Evolutionary conservation across 805 yeast species (phyloP).

Genomic region (Saccharomycopsis sp.): DNA sequence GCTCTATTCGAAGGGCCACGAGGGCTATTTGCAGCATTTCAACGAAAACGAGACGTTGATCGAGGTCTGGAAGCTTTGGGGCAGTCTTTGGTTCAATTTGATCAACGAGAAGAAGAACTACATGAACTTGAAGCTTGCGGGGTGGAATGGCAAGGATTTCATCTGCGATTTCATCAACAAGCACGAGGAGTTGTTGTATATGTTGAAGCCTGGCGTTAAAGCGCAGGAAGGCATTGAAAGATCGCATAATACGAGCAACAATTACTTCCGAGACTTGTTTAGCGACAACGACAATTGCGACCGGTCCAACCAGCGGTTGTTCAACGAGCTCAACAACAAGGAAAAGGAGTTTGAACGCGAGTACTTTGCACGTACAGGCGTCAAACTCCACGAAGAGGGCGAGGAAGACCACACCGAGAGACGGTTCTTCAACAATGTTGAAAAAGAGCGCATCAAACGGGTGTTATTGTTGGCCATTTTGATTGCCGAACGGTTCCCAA

Average conservation of each 20-base stretch:
- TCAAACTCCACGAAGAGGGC: not conserved
- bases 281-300: conserved; percentile 21
- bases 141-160: conserved; percentile 23
- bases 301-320: conserved; percentile 17
- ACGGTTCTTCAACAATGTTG: conserved; percentile 29
- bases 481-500: conserved; percentile 41
- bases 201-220: conserved; percentile 17
- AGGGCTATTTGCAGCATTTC: conserved; percentile 42
- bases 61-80: conserved; percentile 85
- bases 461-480: conserved; percentile 44
- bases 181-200: conserved; percentile 19
- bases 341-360: conserved; percentile 14
- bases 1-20: conserved; percentile 27
- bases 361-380: not conserved
- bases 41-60: conserved; percentile 56
- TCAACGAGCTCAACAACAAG: conserved; percentile 14
- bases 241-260: conserved; percentile 20
- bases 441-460: conserved; percentile 45
- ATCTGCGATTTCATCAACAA: conserved; percentile 17
- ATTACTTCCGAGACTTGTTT: conserved; percentile 21
- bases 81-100: conserved; percentile 71
- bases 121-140: conserved; percentile 18
- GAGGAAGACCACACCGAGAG: conserved; percentile 5
- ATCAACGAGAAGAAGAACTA: conserved; percentile 40
- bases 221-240: conserved; percentile 19